Evolutionary conservation across 139 green algal species (phyloP).

Genomic region (Asterochloris sp.): DNA sequence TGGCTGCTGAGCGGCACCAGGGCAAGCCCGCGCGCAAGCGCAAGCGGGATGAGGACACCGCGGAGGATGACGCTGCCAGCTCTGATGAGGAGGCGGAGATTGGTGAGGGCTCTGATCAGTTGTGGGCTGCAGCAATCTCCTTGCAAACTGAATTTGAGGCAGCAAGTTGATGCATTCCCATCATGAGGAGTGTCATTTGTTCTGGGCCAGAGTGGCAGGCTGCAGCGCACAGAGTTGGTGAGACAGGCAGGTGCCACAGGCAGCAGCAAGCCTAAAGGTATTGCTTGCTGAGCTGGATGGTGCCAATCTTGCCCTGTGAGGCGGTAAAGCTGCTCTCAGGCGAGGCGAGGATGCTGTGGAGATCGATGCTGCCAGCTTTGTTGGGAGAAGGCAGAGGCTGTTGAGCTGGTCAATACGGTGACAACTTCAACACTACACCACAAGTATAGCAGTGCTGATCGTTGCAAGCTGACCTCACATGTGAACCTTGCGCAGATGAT

Average conservation of each 20-base stretch:
- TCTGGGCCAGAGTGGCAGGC: not conserved
- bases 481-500: conserved; percentile 26
- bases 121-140: not conserved
- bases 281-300: not conserved
- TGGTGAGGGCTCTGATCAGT: conserved; percentile 1
- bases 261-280: no score
- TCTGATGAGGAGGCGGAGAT: conserved; percentile 21
- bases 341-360: not conserved
- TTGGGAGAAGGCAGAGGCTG: not conserved
- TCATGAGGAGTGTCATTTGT: not conserved
- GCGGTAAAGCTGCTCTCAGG: not conserved
- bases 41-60: conserved; percentile 16
- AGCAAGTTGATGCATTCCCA: not conserved
- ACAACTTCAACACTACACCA: not conserved
- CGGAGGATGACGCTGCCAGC: conserved; percentile 21
- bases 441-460: not conserved
- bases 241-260: not conserved
- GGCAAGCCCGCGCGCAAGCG: conserved; percentile 12
- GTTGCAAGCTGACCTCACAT: not conserved
- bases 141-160: not conserved
- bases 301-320: not conserved
- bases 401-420: not conserved
- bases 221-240: not conserved
- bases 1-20: conserved; percentile 4
- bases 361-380: not conserved